These are phyloP conservation scores for Isatis tinctoria DNA, from an alignment of 345 rosid species.

Conservation along the genomic window DNA sequence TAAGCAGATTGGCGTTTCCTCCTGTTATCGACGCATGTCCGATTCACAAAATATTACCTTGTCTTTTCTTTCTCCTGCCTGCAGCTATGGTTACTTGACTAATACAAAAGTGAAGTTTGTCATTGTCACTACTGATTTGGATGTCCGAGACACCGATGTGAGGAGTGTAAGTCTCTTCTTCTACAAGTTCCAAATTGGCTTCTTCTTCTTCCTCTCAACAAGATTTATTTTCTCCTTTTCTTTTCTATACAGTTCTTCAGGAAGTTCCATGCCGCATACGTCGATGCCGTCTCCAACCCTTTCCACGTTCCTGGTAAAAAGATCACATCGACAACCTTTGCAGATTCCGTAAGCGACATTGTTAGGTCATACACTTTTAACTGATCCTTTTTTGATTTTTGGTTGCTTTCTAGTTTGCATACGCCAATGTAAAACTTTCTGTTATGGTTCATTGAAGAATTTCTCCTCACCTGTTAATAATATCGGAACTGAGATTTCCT, in stretches of 20 bases:
- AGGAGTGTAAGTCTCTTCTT: constrained; percentile 56
- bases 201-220: neutral
- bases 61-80: neutral
- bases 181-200: neutral
- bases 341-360: constrained; percentile 65
- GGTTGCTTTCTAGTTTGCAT: neutral
- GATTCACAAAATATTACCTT: too few relatives aligned
- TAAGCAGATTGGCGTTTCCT: constrained; percentile 28
- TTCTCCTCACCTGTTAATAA: neutral
- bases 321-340: constrained; percentile 73
- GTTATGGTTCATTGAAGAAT: neutral
- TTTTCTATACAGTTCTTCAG: constrained; percentile 50
- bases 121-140: constrained; percentile 74
- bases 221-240: neutral
- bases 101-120: constrained; percentile 89
- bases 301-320: constrained; percentile 84
- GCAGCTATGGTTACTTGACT: constrained; percentile 82
- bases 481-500: neutral
- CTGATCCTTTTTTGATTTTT: constrained; percentile 36
- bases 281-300: constrained; percentile 86
- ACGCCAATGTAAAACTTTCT: neutral
- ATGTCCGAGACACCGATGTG: constrained; percentile 77
- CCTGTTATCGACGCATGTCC: neutral
- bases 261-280: constrained; percentile 82
- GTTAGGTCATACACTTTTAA: constrained; percentile 70